These are phyloP conservation scores for Coemansia aciculifera DNA, from an alignment of 192 early-diverging fungal species.

Conservation along the genomic window DNA sequence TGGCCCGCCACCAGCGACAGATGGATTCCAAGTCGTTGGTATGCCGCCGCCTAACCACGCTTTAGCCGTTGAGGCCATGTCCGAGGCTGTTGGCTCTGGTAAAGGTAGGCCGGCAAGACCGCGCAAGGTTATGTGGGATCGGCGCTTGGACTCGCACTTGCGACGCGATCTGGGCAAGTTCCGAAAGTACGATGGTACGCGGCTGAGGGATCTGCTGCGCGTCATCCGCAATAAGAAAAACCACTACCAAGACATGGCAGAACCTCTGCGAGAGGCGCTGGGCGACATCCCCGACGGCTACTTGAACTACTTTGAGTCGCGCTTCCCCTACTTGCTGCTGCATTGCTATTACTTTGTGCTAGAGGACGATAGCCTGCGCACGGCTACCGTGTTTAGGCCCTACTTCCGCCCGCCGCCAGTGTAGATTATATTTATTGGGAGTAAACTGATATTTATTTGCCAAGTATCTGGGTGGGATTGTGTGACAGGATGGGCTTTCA, in stretches of 20 bases:
- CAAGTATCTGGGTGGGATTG: background rate
- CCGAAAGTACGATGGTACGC: slow-evolving; percentile 86
- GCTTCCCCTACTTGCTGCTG: slow-evolving; percentile 86
- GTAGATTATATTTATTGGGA: background rate
- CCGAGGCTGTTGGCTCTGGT: slow-evolving; percentile 13
- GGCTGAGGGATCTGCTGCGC: slow-evolving; percentile 84
- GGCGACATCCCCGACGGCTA: slow-evolving; percentile 88
- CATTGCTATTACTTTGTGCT: slow-evolving; percentile 86
- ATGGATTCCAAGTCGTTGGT: slow-evolving; percentile 53
- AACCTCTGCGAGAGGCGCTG: slow-evolving; percentile 70
- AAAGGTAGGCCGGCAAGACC: slow-evolving; percentile 2
- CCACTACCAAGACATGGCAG: slow-evolving; percentile 91
- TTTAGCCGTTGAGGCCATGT: slow-evolving; percentile 31
- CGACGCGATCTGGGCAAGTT: slow-evolving; percentile 81
- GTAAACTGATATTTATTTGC: background rate
- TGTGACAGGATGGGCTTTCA: too few species aligned
- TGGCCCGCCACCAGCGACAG: slow-evolving; percentile 29
- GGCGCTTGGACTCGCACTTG: slow-evolving; percentile 62
- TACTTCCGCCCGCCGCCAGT: slow-evolving; percentile 60
- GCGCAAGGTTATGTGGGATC: slow-evolving; percentile 43
- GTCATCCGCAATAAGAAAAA: slow-evolving; percentile 97
- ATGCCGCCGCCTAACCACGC: slow-evolving; percentile 22
- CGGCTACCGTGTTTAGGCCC: slow-evolving; percentile 66
- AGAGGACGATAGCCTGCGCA: slow-evolving; percentile 60
- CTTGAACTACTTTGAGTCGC: slow-evolving; percentile 82